phyloP scores from a whole-genome alignment of 2,329 filamentous ascomycete species.

The Penicillium sp. region DNA sequence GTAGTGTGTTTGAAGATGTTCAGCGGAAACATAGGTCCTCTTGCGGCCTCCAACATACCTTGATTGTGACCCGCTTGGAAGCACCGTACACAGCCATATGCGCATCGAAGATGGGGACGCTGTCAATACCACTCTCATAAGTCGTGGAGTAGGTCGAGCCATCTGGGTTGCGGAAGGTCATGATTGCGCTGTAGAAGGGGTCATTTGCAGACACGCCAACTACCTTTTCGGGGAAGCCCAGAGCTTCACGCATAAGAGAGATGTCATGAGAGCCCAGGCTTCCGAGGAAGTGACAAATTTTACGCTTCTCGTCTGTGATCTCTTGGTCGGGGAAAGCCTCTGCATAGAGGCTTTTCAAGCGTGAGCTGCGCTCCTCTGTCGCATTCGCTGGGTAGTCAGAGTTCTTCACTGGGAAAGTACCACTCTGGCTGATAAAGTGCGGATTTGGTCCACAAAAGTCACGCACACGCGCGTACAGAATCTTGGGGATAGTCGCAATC shows the following conservation, averaged over 20 bases:
- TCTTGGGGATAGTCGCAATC: conserved; percentile 8
- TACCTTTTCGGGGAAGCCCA: conserved; percentile 10
- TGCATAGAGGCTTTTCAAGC: conserved; percentile 8
- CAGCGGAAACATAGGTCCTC: too few species aligned
- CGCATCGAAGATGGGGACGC: conserved; percentile 13
- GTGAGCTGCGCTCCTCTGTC: conserved; percentile 7
- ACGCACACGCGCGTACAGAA: conserved; percentile 14
- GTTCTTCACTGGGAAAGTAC: conserved; percentile 12
- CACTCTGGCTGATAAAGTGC: conserved; percentile 12
- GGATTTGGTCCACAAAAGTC: conserved; percentile 15
- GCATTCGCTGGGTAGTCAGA: conserved; percentile 8
- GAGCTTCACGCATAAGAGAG: conserved; percentile 14
- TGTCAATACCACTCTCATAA: conserved; percentile 16
- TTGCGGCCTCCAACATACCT: not conserved
- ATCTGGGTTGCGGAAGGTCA: conserved; percentile 11
- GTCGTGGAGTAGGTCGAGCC: conserved; percentile 10
- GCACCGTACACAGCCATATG: conserved; percentile 13
- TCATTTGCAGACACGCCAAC: conserved; percentile 11
- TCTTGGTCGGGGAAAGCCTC: conserved; percentile 11
- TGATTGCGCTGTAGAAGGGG: conserved; percentile 15
- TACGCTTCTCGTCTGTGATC: conserved; percentile 12
- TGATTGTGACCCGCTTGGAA: conserved; percentile 13
- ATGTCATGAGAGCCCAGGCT: conserved; percentile 15
- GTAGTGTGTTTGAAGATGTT: too few species aligned
- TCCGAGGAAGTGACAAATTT: conserved; percentile 15